phyloP scores from a whole-genome alignment of 2,329 filamentous ascomycete species.

The Seiridium cupressi region DNA sequence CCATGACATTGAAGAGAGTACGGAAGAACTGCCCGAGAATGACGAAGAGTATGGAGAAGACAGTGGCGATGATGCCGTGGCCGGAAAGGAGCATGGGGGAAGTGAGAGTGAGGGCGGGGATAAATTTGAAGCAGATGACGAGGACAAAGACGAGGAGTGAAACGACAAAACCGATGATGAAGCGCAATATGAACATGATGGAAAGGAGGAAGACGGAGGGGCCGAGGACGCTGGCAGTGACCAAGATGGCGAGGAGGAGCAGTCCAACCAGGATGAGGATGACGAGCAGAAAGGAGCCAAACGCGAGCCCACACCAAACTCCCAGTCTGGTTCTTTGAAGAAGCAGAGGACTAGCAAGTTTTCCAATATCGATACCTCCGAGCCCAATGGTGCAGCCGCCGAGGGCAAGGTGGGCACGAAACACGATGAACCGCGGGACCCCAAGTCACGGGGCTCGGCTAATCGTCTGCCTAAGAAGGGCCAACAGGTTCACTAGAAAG shows the following conservation, averaged over 20 bases:
- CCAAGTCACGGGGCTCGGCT: conserved; percentile 6
- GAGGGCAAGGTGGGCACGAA: conserved; percentile 14
- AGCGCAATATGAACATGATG: neutral
- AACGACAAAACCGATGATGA: too few relatives aligned
- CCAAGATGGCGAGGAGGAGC: neutral
- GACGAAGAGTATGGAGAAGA: conserved; percentile 3
- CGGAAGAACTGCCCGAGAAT: neutral
- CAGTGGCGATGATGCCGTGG: neutral
- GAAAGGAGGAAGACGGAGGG: neutral
- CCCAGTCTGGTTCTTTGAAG: neutral
- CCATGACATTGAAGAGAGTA: neutral
- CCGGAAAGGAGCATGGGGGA: neutral
- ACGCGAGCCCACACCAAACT: neutral
- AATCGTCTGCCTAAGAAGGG: conserved; percentile 11
- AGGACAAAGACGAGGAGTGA: too few relatives aligned
- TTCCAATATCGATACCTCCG: conserved; percentile 1
- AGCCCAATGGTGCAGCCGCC: neutral
- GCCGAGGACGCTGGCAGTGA: neutral
- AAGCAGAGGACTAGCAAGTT: neutral
- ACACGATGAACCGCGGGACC: conserved; percentile 12
- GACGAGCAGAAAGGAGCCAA: neutral
- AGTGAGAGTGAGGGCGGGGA: too few relatives aligned
- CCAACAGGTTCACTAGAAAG: conserved; percentile 13
- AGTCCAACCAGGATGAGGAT: neutral
- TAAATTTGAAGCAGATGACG: too few relatives aligned